These are phyloP conservation scores for Neurospora discreta DNA, from an alignment of 495 filamentous ascomycete genomes.

Conservation along the genomic window DNA sequence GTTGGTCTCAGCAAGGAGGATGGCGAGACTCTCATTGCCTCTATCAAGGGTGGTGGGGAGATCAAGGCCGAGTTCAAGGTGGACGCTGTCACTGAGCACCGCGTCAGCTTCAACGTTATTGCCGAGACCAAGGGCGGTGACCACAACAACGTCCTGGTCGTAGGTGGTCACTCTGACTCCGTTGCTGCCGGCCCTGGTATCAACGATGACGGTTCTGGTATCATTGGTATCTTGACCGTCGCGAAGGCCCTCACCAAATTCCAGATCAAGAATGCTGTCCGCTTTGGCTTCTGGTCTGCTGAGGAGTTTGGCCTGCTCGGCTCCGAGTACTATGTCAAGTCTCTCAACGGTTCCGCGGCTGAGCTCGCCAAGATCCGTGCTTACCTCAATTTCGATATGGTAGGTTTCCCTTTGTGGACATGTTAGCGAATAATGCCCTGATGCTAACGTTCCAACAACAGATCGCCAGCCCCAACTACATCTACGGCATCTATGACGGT, in stretches of 20 bases:
- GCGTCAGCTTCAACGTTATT: slow-evolving; percentile 54
- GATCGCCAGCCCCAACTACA: slow-evolving; percentile 62
- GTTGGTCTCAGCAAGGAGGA: slow-evolving; percentile 42
- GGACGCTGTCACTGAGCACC: slow-evolving; percentile 33
- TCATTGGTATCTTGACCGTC: slow-evolving; percentile 50
- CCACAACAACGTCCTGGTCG: slow-evolving; percentile 48
- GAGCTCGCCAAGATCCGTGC: slow-evolving; percentile 46
- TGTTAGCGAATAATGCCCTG: not conserved
- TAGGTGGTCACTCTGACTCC: slow-evolving; percentile 61
- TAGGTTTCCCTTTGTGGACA: not conserved
- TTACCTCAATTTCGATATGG: slow-evolving; percentile 72
- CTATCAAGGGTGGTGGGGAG: slow-evolving; percentile 24
- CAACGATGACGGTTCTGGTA: slow-evolving; percentile 46
- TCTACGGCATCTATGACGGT: slow-evolving; percentile 59
- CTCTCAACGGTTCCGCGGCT: slow-evolving; percentile 25
- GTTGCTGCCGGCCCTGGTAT: slow-evolving; percentile 48
- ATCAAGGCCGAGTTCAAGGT: slow-evolving; percentile 13
- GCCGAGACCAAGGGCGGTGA: slow-evolving; percentile 56
- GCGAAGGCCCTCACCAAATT: slow-evolving; percentile 49
- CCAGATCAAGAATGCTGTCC: slow-evolving; percentile 52
- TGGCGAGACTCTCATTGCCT: slow-evolving; percentile 35
- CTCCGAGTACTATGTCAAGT: slow-evolving; percentile 44
- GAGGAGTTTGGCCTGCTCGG: slow-evolving; percentile 60
- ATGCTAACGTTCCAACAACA: not conserved
- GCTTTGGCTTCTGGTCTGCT: slow-evolving; percentile 60